Evolutionary conservation across 108 stramenopile species (phyloP).

Genomic region (Skeletonema costatum): DNA sequence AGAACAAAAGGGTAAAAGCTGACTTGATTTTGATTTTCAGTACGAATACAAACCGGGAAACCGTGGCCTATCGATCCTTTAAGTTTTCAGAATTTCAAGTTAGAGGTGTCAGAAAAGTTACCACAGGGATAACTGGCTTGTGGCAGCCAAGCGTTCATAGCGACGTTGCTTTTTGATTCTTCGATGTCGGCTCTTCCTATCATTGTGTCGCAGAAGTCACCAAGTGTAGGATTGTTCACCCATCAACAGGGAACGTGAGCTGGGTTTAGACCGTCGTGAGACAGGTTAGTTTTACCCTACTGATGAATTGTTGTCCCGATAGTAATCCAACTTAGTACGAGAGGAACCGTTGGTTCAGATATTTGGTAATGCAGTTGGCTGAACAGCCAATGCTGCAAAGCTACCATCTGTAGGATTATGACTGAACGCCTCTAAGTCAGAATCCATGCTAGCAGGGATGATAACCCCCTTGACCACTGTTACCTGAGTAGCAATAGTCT

Average conservation of each 20-base stretch:
- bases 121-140: slow-evolving; percentile 99
- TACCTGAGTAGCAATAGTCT: slow-evolving; percentile 74
- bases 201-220: slow-evolving; percentile 96
- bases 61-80: too few species aligned
- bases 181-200: slow-evolving; percentile 96
- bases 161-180: slow-evolving; percentile 94
- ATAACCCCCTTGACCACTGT: slow-evolving; percentile 82
- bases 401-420: slow-evolving; percentile 94
- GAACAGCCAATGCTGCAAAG: slow-evolving; percentile 92
- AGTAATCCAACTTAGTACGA: slow-evolving; percentile 99
- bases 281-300: slow-evolving; percentile 97
- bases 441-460: slow-evolving; percentile 93
- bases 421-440: slow-evolving; percentile 96
- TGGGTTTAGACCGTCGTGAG: slow-evolving; percentile 99
- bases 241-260: slow-evolving; percentile 96
- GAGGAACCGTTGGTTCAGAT: slow-evolving; percentile 98
- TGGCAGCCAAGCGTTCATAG: slow-evolving; percentile 91
- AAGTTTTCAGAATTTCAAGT: too few species aligned
- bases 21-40: too few species aligned
- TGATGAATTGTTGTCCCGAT: slow-evolving; percentile 89
- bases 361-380: slow-evolving; percentile 94
- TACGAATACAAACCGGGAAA: too few species aligned
- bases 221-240: slow-evolving; percentile 98
- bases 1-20: too few species aligned
- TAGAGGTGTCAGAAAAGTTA: too few species aligned